Evolutionary conservation across 1,284 basidiomycete genomes (phyloP).

Genomic region (Fomitopsis schrenkii): DNA sequence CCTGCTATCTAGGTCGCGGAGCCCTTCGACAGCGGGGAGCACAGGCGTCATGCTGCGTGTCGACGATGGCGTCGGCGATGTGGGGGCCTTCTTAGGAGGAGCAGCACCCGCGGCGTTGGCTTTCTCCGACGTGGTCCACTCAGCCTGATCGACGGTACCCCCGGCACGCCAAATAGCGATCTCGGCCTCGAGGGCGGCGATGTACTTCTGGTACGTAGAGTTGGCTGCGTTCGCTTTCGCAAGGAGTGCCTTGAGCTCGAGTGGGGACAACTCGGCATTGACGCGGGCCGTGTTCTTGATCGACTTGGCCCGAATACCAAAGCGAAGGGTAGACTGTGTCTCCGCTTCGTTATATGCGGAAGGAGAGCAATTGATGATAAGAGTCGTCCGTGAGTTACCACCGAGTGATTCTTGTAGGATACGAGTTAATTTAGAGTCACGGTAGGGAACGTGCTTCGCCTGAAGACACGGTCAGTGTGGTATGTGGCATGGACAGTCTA

Average conservation of each 20-base stretch:
- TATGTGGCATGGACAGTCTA: background rate
- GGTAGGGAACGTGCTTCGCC: conserved; percentile 97
- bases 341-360: conserved; percentile 96
- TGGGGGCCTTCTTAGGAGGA: conserved; percentile 57
- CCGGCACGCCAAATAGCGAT: conserved; percentile 89
- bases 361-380: conserved; percentile 99
- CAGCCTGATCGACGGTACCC: conserved; percentile 78
- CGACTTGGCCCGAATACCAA: conserved; percentile 98
- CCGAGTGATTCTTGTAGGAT: conserved; percentile 99
- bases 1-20: conserved; percentile 74
- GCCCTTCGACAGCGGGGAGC: conserved; percentile 74
- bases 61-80: conserved; percentile 53
- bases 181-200: conserved; percentile 89
- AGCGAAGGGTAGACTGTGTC: conserved; percentile 95
- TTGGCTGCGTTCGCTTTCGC: conserved; percentile 89
- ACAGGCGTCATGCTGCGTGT: conserved; percentile 80
- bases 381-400: conserved; percentile 97
- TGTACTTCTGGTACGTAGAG: conserved; percentile 82
- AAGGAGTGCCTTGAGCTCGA: conserved; percentile 91
- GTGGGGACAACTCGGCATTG: conserved; percentile 96
- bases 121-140: conserved; percentile 79
- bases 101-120: conserved; percentile 35
- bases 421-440: conserved; percentile 98
- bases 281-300: conserved; percentile 99
- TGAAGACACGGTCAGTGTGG: conserved; percentile 27